Conservation (phyloP, 225 moss, liverwort and hornwort species). For the Bryoerythrophyllum caledonicum region DNA sequence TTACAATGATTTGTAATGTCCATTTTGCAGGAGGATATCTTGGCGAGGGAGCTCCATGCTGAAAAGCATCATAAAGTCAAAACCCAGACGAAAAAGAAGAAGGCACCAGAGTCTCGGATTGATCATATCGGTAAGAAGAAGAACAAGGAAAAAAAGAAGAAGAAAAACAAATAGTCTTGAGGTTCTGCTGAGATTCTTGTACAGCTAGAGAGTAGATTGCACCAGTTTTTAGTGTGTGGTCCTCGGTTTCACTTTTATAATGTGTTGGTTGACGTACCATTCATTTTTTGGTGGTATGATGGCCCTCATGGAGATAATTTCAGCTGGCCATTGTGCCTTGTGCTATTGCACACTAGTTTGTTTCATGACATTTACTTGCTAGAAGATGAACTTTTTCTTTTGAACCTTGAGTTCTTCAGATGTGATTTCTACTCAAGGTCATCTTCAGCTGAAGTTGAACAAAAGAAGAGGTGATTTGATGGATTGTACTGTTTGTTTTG, state of each 20-base stretch:
- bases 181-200: constrained; percentile 12
- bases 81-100: constrained; percentile 39
- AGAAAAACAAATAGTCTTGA: constrained; percentile 32
- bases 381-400: too few species aligned
- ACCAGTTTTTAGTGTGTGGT: constrained; percentile 9
- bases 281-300: neutral
- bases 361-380: too few species aligned
- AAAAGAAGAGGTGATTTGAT: too few species aligned
- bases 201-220: constrained; percentile 18
- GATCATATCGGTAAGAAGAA: constrained; percentile 39
- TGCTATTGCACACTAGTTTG: neutral
- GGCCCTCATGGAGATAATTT: constrained; percentile 8
- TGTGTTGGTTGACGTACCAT: constrained; percentile 14
- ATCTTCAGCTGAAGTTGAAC: too few species aligned
- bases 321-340: neutral
- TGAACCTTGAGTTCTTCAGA: too few species aligned
- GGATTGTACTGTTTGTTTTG: too few species aligned
- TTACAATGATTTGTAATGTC: neutral
- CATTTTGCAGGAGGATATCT: constrained; percentile 36
- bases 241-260: neutral
- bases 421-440: too few species aligned
- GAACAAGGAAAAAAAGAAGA: constrained; percentile 39
- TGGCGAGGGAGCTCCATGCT: constrained; percentile 18
- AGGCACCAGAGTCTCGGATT: constrained; percentile 12
- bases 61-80: constrained; percentile 29